Evolutionary conservation across 495 filamentous ascomycete genomes (phyloP), one percentile per base, ranked within the genome.

Genomic region (Immersiella caudata): DNA sequence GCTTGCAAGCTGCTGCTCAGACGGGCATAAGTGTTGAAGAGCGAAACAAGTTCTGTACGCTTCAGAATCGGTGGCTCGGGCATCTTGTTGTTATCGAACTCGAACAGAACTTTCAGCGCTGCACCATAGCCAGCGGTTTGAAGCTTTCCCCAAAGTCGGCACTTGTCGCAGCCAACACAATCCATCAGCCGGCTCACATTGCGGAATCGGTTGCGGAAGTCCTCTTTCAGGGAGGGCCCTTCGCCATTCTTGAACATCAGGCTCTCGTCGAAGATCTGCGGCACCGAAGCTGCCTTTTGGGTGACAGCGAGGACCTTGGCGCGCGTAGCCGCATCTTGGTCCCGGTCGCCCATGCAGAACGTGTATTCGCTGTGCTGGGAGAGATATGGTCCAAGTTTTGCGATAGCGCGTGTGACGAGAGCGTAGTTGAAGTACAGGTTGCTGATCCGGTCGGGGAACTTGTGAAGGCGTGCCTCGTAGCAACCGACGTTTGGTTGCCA

Each of bases 351-450:
- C 52, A 89, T 89, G 77, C 95, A 99, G 78, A 95, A 99, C 1
- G 91, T 96, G 81, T 98, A 99, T 49, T 73, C 71, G 11, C 70
- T 58, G 8, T 63, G 57, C 55, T 90, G 79, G 24, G 74, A 66
- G 21, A 98, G 82, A 71, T 95, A 90, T 26, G 91, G 91, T 24
- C 88, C 91, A n/a, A 98, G 87, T 78, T 99, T 99, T 22, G 90
- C 89, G 62, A 97, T 84, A 21, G 95, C 95, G 68, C 95, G 93
- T 8, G 93, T 88, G 22, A 99, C 84, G 29, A 99, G 85, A 0
- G 95, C 95, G 75, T 97, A 99, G 84, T 99, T 97, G 83, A 99
- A 99, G 81, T 98, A 99, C 66, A 98, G 86, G 77, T 99, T 99
- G 63, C 94, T 94, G 74, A 97, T 90, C 61, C 93, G 91, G 68